phyloP scores from a whole-genome alignment of 1,139 yeast genomes.

The Taphrina deformans region DNA sequence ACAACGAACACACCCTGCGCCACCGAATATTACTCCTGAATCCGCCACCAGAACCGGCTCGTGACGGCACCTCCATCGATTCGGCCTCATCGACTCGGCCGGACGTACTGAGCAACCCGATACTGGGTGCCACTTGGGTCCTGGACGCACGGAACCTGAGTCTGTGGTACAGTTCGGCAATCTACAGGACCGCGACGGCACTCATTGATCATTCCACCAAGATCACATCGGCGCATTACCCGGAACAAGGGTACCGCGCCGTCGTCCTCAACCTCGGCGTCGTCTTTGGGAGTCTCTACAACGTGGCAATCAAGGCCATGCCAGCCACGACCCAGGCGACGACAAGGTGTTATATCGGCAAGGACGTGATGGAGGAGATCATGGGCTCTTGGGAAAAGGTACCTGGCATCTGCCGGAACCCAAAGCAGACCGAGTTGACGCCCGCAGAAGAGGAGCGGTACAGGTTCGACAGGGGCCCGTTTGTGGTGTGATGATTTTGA shows the following conservation, averaged over 20 bases:
- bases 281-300: slow-evolving; percentile 18
- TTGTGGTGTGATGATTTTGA: too few relatives aligned
- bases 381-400: slow-evolving; percentile 18
- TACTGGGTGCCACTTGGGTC: slow-evolving; percentile 26
- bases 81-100: not conserved
- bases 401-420: not conserved
- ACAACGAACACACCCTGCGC: slow-evolving; percentile 26
- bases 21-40: slow-evolving; percentile 14
- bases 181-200: slow-evolving; percentile 21
- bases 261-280: slow-evolving; percentile 27
- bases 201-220: slow-evolving; percentile 1
- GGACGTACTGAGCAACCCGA: slow-evolving; percentile 17
- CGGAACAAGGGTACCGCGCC: slow-evolving; percentile 32
- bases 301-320: slow-evolving; percentile 15
- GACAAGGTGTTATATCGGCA: slow-evolving; percentile 18
- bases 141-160: slow-evolving; percentile 23
- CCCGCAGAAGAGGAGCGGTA: not conserved
- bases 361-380: not conserved
- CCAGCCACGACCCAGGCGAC: slow-evolving; percentile 26
- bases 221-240: slow-evolving; percentile 24
- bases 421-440: not conserved
- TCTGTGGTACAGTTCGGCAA: slow-evolving; percentile 21
- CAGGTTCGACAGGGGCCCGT: not conserved
- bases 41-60: slow-evolving; percentile 11
- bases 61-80: not conserved